Evolutionary conservation across 257 asterid species (phyloP).

Genomic region (Datura wrightii): DNA sequence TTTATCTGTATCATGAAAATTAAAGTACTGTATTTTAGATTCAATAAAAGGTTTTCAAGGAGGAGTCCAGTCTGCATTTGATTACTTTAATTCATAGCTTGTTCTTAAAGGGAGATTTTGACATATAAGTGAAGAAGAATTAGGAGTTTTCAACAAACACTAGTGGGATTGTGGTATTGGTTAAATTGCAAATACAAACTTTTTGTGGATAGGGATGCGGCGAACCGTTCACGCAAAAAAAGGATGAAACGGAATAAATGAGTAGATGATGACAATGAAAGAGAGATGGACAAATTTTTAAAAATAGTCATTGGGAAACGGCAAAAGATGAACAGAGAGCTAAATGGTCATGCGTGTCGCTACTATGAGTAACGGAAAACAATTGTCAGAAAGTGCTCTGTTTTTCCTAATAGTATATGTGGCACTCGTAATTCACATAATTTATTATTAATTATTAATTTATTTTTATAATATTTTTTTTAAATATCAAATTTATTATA

Average conservation of each 20-base stretch:
- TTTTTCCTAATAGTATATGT: neutral
- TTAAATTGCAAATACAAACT: slow-evolving; percentile 1
- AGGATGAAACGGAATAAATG: slow-evolving; percentile 7
- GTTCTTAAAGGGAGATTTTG: neutral
- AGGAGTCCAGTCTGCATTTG: neutral
- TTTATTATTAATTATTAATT: too few species aligned
- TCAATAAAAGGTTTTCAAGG: neutral
- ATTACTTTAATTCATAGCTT: neutral
- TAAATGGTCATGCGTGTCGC: neutral
- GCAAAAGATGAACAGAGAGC: neutral
- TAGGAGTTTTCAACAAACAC: neutral
- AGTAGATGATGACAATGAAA: slow-evolving; percentile 31
- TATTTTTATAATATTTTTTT: too few species aligned
- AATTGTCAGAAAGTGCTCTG: neutral
- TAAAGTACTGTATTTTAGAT: neutral
- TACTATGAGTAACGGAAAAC: slow-evolving; percentile 30
- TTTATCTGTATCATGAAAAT: neutral
- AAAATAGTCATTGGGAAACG: neutral
- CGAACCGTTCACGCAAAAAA: slow-evolving; percentile 8
- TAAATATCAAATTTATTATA: too few species aligned
- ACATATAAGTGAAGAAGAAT: neutral
- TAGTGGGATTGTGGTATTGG: neutral
- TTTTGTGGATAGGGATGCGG: slow-evolving; percentile 18
- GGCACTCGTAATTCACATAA: too few species aligned
- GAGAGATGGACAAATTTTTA: neutral